phyloP scores from a whole-genome alignment of 352 stramenopile genomes.

The Peronospora destructor region DNA sequence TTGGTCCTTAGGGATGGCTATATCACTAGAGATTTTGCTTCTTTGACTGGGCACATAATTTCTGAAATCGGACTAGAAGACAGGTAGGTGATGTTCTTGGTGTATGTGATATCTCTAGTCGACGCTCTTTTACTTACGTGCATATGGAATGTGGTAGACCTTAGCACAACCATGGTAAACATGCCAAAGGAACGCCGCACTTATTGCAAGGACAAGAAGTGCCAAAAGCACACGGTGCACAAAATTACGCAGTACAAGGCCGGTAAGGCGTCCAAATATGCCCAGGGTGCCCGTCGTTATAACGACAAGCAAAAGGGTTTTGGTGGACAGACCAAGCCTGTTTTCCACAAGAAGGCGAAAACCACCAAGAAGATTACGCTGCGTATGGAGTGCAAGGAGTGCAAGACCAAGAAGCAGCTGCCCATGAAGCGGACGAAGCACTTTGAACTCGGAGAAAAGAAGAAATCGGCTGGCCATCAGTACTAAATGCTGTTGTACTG shows the following conservation, averaged over 20 bases:
- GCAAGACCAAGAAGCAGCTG: conserved; percentile 99
- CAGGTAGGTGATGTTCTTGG: conserved; percentile 37
- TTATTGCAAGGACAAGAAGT: conserved; percentile 98
- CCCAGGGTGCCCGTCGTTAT: conserved; percentile 96
- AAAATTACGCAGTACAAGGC: conserved; percentile 99
- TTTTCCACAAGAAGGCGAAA: conserved; percentile 99
- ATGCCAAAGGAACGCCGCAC: conserved; percentile 99
- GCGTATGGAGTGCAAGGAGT: conserved; percentile 99
- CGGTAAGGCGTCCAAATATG: conserved; percentile 99
- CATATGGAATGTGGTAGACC: conserved; percentile 27
- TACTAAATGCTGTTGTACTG: conserved; percentile 83
- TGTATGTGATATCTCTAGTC: not conserved
- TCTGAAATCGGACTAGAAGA: conserved; percentile 87
- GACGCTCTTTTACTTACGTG: conserved; percentile 1
- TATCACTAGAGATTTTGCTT: not conserved
- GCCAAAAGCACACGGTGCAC: conserved; percentile 97
- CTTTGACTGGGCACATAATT: conserved; percentile 41
- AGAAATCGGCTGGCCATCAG: conserved; percentile 94
- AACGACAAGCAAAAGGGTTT: conserved; percentile 99
- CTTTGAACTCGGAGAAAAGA: conserved; percentile 99
- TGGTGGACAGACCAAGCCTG: conserved; percentile 99
- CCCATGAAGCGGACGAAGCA: conserved; percentile 99
- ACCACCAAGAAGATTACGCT: conserved; percentile 96
- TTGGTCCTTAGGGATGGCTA: too few species aligned
- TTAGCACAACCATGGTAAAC: conserved; percentile 98